phyloP scores from a whole-genome alignment of 768 basidiomycete species.

The Harrya chromipes region DNA sequence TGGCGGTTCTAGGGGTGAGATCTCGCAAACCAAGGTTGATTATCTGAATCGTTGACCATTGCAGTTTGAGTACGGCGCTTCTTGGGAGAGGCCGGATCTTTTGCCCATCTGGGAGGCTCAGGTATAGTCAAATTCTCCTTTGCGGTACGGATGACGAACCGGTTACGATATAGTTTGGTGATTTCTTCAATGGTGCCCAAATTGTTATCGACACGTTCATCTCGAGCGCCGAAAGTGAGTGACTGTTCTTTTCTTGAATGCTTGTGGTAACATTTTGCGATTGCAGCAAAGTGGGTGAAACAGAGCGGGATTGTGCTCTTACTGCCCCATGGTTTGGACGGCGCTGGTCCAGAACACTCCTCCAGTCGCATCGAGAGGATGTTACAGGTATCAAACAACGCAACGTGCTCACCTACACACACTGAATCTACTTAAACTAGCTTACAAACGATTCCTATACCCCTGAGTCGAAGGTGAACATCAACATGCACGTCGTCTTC shows the following conservation, averaged over 20 bases:
- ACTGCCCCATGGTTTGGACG: slow-evolving; percentile 87
- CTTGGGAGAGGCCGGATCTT: slow-evolving; percentile 81
- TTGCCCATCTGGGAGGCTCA: slow-evolving; percentile 93
- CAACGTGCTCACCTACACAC: neutral
- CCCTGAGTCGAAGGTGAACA: slow-evolving; percentile 35
- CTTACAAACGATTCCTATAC: slow-evolving; percentile 71
- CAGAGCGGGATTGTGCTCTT: slow-evolving; percentile 87
- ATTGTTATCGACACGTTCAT: slow-evolving; percentile 89
- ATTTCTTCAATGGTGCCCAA: slow-evolving; percentile 90
- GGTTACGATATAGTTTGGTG: slow-evolving; percentile 59
- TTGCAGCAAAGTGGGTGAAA: slow-evolving; percentile 84
- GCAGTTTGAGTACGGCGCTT: slow-evolving; percentile 87
- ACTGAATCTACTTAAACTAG: slow-evolving; percentile 34
- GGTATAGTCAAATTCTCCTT: slow-evolving; percentile 33
- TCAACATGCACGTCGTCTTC: slow-evolving; percentile 84
- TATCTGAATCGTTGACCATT: slow-evolving; percentile 1
- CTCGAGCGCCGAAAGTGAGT: slow-evolving; percentile 77
- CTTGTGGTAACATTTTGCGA: neutral
- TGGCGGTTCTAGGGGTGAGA: slow-evolving; percentile 83
- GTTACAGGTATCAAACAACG: slow-evolving; percentile 63
- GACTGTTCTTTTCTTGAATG: too few relatives aligned
- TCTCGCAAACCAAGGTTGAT: neutral
- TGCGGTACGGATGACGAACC: neutral
- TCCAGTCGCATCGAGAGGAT: slow-evolving; percentile 85
- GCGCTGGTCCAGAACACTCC: slow-evolving; percentile 92